phyloP scores from a whole-genome alignment of 768 basidiomycete species.

The Rhodotorula kratochvilovae region DNA sequence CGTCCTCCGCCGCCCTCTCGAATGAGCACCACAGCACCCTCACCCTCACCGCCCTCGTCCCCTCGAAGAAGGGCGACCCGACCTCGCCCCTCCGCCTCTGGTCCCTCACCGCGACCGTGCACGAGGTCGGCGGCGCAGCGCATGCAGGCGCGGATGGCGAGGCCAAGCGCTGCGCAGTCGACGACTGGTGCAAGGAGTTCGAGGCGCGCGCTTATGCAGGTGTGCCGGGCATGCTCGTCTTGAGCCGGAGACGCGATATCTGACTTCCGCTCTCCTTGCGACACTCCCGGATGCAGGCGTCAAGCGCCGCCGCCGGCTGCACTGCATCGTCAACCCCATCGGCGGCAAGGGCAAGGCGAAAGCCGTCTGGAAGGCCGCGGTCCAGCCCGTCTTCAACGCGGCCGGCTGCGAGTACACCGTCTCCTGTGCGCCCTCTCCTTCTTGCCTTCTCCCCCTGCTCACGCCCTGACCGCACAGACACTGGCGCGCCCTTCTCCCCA shows the following conservation, averaged over 20 bases:
- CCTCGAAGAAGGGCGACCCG: background rate
- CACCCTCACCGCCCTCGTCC: slow-evolving; percentile 17
- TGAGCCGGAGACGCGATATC: too few species aligned
- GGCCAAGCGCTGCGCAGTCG: background rate
- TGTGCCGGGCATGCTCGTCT: too few species aligned
- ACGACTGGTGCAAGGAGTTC: background rate
- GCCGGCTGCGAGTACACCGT: slow-evolving; percentile 64
- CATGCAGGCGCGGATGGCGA: background rate
- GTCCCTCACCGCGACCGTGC: background rate
- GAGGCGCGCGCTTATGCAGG: slow-evolving; percentile 11
- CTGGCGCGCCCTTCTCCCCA: slow-evolving; percentile 60
- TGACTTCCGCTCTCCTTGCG: too few species aligned
- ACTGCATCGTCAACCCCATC: slow-evolving; percentile 71
- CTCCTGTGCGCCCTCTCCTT: slow-evolving; percentile 53
- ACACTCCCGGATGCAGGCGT: too few species aligned
- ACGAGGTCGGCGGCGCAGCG: background rate
- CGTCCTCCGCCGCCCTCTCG: background rate
- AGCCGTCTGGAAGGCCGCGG: slow-evolving; percentile 55
- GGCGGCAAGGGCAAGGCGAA: slow-evolving; percentile 74
- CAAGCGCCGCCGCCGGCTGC: slow-evolving; percentile 52
- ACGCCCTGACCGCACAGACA: background rate
- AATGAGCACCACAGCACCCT: background rate
- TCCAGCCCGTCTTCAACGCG: slow-evolving; percentile 68
- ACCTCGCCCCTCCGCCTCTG: background rate
- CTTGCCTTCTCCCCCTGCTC: background rate